phyloP scores from a whole-genome alignment of 2,329 filamentous ascomycete genomes.

The Penicillium sp. region DNA sequence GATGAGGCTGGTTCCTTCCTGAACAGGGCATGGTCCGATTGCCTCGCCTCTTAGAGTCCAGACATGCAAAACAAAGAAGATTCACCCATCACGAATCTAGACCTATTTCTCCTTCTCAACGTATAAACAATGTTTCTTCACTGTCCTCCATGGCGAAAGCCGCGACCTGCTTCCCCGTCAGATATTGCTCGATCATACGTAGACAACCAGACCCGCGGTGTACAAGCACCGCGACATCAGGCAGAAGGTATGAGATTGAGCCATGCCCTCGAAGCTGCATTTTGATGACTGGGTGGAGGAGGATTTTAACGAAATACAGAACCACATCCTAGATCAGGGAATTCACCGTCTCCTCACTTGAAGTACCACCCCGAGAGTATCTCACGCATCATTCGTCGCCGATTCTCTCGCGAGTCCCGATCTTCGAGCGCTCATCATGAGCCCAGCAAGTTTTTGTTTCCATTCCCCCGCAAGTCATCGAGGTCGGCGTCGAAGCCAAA shows the following conservation, averaged over 20 bases:
- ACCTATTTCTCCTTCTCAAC: not conserved
- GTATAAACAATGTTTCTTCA: conserved; percentile 26
- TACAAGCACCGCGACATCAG: conserved; percentile 15
- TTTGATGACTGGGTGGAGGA: not conserved
- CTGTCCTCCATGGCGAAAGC: conserved; percentile 29
- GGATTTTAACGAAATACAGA: conserved; percentile 7
- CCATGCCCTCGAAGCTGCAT: not conserved
- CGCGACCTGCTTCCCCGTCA: conserved; percentile 17
- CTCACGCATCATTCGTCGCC: conserved; percentile 33
- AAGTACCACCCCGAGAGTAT: conserved; percentile 24
- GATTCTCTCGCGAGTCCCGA: conserved; percentile 36
- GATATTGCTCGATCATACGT: conserved; percentile 15
- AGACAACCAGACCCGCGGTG: conserved; percentile 3
- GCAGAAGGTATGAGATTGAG: not conserved
- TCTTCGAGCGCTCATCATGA: conserved; percentile 18
- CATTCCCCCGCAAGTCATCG: conserved; percentile 21
- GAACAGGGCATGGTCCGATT: not conserved
- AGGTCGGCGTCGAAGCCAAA: conserved; percentile 11
- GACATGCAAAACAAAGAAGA: not conserved
- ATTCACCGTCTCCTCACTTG: conserved; percentile 5
- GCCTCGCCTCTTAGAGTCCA: not conserved
- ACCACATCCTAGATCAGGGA: conserved; percentile 7
- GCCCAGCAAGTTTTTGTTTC: conserved; percentile 18
- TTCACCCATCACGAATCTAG: not conserved
- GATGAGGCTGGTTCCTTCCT: not conserved